Evolutionary conservation across 2,329 filamentous ascomycete genomes (phyloP), one percentile per base, ranked within the genome.

Genomic region (Talaromyces pinophilus): DNA sequence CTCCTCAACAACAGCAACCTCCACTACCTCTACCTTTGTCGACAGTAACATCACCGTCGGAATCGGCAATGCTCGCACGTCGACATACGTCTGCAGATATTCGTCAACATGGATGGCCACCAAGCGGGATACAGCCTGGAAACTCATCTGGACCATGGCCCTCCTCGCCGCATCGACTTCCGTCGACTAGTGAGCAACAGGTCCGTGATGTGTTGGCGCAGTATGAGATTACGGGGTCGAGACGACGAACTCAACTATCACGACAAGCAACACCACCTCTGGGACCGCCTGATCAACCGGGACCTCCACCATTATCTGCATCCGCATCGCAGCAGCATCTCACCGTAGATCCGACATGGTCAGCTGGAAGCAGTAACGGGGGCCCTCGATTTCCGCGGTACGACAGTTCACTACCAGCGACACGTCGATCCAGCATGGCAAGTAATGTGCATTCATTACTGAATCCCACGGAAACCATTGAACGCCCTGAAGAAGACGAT

Each of bases 71-170:
- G 48, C 83, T 97, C 57, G 87, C 88, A 54, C 89, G 94, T 69
- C 88, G 94, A 68, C 95, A 99, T 79, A 99, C 95, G 1, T 94
- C 93, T 46, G 95, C 95, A 67, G 95, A 99, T 76, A 98, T 99
- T 71, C 90, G 95, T 63, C 90, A 93, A 72, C 90, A 93, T 75
- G 92, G 90, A 44, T 94, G 91, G 88, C 89, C 84, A 83, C 75
- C 77, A 48, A 71, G 76, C 59, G 74, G 82, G 50, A 83, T 86
- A 30, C 90, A 87, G 73, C 82, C 84, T 7, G 88, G 88, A 19
- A 83, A 88, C 68, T 84, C 84, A 63, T 85, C 84, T 17, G 79
- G 82, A 42, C 87, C 87, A 68, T 91, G 88, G 88, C 88, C 88
- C 17, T 87, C 88, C 17, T 90, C 88, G 28, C 89, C 88, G 7